Evolutionary conservation across 1,284 basidiomycete genomes (phyloP).

Genomic region (Coniferiporia weirii): DNA sequence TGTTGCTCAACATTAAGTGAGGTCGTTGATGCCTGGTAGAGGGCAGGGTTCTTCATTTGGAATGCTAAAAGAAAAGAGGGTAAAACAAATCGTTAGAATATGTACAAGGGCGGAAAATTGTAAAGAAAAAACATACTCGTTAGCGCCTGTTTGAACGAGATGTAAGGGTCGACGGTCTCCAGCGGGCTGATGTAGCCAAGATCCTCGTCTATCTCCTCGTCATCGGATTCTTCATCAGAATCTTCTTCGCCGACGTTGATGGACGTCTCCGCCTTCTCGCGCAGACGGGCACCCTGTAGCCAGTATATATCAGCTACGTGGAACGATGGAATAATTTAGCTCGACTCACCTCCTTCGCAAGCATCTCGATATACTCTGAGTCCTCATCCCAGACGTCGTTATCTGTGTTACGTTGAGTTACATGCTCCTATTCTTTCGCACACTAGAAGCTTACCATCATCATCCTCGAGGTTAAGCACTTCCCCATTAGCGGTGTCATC

Average conservation of each 20-base stretch:
- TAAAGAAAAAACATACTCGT: conserved; percentile 43
- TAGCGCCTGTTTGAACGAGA: conserved; percentile 68
- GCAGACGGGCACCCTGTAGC: conserved; percentile 59
- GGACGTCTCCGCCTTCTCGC: conserved; percentile 50
- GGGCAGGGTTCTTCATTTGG: conserved; percentile 61
- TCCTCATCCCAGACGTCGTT: conserved; percentile 73
- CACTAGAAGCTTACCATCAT: conserved; percentile 50
- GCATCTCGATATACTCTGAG: conserved; percentile 75
- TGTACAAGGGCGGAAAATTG: not conserved
- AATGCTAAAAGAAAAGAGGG: conserved; percentile 42
- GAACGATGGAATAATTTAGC: not conserved
- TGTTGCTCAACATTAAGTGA: conserved; percentile 66
- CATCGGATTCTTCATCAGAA: conserved; percentile 43
- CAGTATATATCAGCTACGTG: conserved; percentile 4
- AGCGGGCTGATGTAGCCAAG: conserved; percentile 76
- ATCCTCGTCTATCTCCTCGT: conserved; percentile 64
- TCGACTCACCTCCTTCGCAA: conserved; percentile 65
- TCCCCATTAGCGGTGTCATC: conserved; percentile 48
- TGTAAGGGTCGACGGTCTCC: conserved; percentile 67
- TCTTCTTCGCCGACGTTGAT: conserved; percentile 39
- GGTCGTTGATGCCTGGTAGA: conserved; percentile 70
- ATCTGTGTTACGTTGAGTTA: conserved; percentile 15
- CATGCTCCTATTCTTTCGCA: conserved; percentile 7
- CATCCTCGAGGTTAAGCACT: conserved; percentile 62
- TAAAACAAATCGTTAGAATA: not conserved